phyloP scores from a whole-genome alignment of 73 alveolate species.

The Paramecium tetraurelia region DNA sequence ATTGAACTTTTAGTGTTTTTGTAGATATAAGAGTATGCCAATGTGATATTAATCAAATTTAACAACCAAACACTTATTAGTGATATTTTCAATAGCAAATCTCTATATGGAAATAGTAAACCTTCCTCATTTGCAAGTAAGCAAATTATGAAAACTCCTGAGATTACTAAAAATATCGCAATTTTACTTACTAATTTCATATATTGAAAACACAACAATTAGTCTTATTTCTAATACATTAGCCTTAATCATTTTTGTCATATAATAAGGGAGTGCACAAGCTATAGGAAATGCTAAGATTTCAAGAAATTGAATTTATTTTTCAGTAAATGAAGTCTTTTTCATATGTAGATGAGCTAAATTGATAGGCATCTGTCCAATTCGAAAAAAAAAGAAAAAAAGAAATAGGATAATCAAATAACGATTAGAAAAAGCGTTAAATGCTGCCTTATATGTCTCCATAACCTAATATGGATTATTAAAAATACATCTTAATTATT shows the following conservation, averaged over 20 bases:
- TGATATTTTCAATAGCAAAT: not conserved
- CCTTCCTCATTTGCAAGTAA: not conserved
- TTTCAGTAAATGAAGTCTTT: not conserved
- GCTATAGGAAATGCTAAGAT: not conserved
- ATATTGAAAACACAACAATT: not conserved
- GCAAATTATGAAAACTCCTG: not conserved
- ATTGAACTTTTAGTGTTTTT: not conserved
- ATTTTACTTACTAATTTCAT: not conserved
- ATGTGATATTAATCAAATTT: not conserved
- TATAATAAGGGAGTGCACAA: conserved; percentile 4
- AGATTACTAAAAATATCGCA: not conserved
- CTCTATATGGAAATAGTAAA: conserved; percentile 28
- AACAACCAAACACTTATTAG: not conserved
- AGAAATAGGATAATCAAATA: not conserved
- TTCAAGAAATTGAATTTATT: not conserved
- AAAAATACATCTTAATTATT: not conserved
- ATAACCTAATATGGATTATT: not conserved
- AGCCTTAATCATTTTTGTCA: not conserved
- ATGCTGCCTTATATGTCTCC: not conserved
- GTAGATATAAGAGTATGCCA: conserved; percentile 7
- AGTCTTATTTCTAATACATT: not conserved
- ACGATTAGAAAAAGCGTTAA: not conserved
- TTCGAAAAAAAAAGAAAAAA: not conserved
- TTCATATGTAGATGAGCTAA: not conserved
- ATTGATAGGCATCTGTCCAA: not conserved